These are phyloP conservation scores for Mycocalia duriaeana DNA, from an alignment of 1,284 basidiomycete genomes.

Conservation along the genomic window DNA sequence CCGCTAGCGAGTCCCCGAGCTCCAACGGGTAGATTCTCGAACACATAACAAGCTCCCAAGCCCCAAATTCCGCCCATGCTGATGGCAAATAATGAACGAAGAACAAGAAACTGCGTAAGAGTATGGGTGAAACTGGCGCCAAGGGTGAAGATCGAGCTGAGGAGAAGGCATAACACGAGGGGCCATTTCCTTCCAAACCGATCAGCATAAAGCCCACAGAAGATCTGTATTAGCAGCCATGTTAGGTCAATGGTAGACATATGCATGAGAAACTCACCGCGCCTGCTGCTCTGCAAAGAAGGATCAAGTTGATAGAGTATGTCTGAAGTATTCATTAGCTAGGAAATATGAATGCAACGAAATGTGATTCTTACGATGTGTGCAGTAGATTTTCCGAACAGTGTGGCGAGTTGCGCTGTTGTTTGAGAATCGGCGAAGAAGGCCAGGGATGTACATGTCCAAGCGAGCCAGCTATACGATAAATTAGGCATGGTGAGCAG, in stretches of 20 bases:
- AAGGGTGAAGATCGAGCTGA: conserved; percentile 76
- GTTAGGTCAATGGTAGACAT: neutral
- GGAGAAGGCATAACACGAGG: conserved; percentile 69
- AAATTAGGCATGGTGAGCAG: conserved; percentile 1
- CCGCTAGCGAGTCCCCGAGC: conserved; percentile 85
- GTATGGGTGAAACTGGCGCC: conserved; percentile 73
- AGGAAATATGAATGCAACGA: neutral
- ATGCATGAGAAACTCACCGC: conserved; percentile 46
- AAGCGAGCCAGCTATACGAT: conserved; percentile 61
- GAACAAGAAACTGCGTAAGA: conserved; percentile 62
- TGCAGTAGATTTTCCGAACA: conserved; percentile 45
- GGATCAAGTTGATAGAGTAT: conserved; percentile 85
- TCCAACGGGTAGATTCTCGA: conserved; percentile 88
- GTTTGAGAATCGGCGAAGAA: conserved; percentile 84
- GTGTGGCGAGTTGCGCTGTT: conserved; percentile 46
- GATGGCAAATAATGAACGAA: conserved; percentile 78
- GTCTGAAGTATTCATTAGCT: conserved; percentile 38
- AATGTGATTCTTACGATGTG: conserved; percentile 44
- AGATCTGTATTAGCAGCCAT: conserved; percentile 22
- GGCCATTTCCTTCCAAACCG: conserved; percentile 94
- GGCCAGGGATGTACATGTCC: conserved; percentile 78
- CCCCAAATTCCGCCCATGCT: conserved; percentile 89
- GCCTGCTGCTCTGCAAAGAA: conserved; percentile 85
- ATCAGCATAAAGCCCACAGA: conserved; percentile 81
- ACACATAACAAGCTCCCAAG: conserved; percentile 67